Percentiles rank a stretch among this genome's conserved stretches.
phyloP scores from a whole-genome alignment of 2,329 filamentous ascomycete species.

The Stemphylium beticola region DNA sequence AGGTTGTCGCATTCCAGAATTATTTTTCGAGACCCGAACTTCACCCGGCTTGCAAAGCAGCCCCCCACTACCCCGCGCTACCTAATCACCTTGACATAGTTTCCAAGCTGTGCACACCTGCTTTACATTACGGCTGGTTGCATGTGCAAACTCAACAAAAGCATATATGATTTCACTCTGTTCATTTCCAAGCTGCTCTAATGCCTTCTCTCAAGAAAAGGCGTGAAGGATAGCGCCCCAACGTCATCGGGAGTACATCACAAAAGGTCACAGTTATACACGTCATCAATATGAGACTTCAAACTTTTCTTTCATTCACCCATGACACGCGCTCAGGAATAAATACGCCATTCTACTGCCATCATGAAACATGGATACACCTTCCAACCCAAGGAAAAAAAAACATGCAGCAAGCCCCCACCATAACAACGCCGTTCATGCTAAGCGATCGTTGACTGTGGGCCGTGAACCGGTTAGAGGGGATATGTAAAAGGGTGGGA shows the following conservation, averaged over 20 bases:
- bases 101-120: neutral
- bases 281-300: constrained; percentile 5
- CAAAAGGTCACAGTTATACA: neutral
- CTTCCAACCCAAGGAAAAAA: constrained; percentile 9
- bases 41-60: constrained; percentile 12
- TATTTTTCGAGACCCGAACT: constrained; percentile 25
- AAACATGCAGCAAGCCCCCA: constrained; percentile 24
- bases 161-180: neutral
- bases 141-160: constrained; percentile 1
- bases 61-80: constrained; percentile 28
- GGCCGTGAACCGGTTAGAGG: constrained; percentile 10
- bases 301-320: constrained; percentile 18
- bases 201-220: neutral
- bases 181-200: neutral
- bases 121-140: neutral
- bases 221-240: neutral
- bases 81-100: constrained; percentile 5
- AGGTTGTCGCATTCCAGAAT: constrained; percentile 16
- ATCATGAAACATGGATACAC: constrained; percentile 5
- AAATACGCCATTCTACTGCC: constrained; percentile 13
- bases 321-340: constrained; percentile 8
- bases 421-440: constrained; percentile 27
- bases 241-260: neutral
- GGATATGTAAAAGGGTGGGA: constrained; percentile 10
- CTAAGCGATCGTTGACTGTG: constrained; percentile 18